phyloP scores from a whole-genome alignment of 2,329 filamentous ascomycete species.

The Fusarium vanettenii region DNA sequence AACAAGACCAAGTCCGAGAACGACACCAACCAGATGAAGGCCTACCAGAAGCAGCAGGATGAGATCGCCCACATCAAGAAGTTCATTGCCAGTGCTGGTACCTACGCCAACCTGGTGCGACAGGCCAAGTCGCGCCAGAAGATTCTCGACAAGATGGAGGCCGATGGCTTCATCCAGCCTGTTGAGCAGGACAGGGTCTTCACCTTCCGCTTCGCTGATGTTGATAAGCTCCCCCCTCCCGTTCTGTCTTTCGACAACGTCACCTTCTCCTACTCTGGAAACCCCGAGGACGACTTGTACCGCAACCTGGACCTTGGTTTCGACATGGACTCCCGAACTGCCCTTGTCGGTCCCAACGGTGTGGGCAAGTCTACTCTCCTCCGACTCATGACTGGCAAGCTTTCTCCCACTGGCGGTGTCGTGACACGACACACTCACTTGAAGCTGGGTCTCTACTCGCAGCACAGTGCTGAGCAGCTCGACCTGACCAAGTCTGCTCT shows the following conservation, averaged over 20 bases:
- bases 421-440: slow-evolving; percentile 96
- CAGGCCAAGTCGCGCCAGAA: slow-evolving; percentile 99
- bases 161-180: slow-evolving; percentile 96
- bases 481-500: slow-evolving; percentile 97
- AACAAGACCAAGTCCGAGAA: slow-evolving; percentile 93
- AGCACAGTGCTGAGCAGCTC: slow-evolving; percentile 98
- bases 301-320: slow-evolving; percentile 97
- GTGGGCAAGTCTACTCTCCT: slow-evolving; percentile 98
- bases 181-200: slow-evolving; percentile 89
- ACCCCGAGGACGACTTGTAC: slow-evolving; percentile 91
- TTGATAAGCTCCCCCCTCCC: slow-evolving; percentile 98
- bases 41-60: slow-evolving; percentile 98
- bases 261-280: slow-evolving; percentile 96
- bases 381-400: slow-evolving; percentile 94
- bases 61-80: slow-evolving; percentile 99
- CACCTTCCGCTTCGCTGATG: slow-evolving; percentile 97
- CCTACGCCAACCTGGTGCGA: slow-evolving; percentile 98
- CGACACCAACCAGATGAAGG: slow-evolving; percentile 98
- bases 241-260: slow-evolving; percentile 97
- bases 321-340: slow-evolving; percentile 98
- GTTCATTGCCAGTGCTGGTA: slow-evolving; percentile 99
- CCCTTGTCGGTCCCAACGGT: slow-evolving; percentile 97
- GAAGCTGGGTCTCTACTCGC: slow-evolving; percentile 97
- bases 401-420: slow-evolving; percentile 83
- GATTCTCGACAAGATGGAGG: slow-evolving; percentile 99